Evolutionary conservation across 2,329 filamentous ascomycete genomes (phyloP).

Genomic region (Fusarium sambucinum): DNA sequence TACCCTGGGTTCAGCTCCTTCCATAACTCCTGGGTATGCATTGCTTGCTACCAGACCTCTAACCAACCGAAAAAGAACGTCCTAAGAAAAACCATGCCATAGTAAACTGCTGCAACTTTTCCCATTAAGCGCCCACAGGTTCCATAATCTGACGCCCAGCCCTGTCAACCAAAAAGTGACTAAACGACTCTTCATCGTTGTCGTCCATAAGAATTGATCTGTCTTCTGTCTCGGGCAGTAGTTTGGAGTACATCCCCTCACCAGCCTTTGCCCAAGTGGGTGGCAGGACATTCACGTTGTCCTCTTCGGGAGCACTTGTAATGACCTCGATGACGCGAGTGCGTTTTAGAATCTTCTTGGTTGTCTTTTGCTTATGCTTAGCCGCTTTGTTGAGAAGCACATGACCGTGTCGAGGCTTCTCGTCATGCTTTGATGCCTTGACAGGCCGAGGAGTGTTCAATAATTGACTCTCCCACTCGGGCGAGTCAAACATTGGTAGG

Average conservation of each 20-base stretch:
- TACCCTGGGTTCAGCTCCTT: not conserved
- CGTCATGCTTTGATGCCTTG: constrained; percentile 30
- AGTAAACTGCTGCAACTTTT: not conserved
- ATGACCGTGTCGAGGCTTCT: constrained; percentile 51
- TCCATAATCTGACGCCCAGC: constrained; percentile 54
- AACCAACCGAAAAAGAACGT: not conserved
- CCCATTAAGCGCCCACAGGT: constrained; percentile 45
- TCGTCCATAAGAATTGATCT: constrained; percentile 53
- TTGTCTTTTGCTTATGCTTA: constrained; percentile 50
- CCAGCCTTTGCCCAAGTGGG: constrained; percentile 57
- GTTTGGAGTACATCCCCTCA: constrained; percentile 55
- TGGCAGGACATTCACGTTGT: constrained; percentile 52
- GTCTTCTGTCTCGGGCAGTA: constrained; percentile 56
- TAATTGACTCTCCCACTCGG: constrained; percentile 54
- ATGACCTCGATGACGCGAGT: constrained; percentile 46
- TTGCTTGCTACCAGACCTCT: not conserved
- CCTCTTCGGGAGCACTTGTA: constrained; percentile 48
- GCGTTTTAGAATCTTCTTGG: constrained; percentile 52
- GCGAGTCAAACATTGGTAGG: constrained; percentile 58
- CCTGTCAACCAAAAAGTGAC: constrained; percentile 57
- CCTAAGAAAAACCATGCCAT: not conserved
- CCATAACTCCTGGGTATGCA: constrained; percentile 23
- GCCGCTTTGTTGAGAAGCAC: constrained; percentile 44
- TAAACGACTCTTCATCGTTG: constrained; percentile 59
- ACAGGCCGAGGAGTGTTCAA: constrained; percentile 23